These are phyloP conservation scores for Draba incana DNA, from an alignment of 345 rosid genomes.

Conservation along the genomic window DNA sequence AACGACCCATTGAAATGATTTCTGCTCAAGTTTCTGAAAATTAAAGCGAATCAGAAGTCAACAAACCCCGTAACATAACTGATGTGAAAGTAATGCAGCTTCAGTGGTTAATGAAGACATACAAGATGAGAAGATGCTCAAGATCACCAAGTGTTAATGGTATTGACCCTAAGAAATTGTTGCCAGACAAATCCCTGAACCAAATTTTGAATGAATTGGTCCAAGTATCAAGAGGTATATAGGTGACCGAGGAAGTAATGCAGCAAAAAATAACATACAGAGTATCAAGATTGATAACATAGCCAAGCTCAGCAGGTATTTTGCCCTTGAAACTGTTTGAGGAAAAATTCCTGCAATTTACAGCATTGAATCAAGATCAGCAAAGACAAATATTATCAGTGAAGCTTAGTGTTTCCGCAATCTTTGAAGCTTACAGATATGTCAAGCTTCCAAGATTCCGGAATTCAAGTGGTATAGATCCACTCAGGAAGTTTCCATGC, in stretches of 20 bases:
- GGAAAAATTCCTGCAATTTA: conserved; percentile 73
- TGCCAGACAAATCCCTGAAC: conserved; percentile 82
- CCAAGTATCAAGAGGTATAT: background rate
- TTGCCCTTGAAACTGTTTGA: conserved; percentile 71
- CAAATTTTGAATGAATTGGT: conserved; percentile 5
- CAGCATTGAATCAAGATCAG: background rate
- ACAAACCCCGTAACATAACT: background rate
- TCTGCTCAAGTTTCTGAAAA: conserved; percentile 65
- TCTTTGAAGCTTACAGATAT: conserved; percentile 59
- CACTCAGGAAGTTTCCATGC: conserved; percentile 74
- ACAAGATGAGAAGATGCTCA: conserved; percentile 94
- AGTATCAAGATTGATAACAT: conserved; percentile 81
- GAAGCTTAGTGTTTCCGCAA: background rate
- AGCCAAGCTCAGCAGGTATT: conserved; percentile 80
- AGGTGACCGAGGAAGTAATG: background rate
- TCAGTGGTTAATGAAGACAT: conserved; percentile 28
- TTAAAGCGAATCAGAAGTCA: conserved; percentile 5
- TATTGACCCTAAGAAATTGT: conserved; percentile 69
- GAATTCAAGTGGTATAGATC: conserved; percentile 75
- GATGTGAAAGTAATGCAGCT: background rate
- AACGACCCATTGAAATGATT: conserved; percentile 64
- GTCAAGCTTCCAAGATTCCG: conserved; percentile 81
- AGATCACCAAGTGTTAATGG: conserved; percentile 88
- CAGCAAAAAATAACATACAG: conserved; percentile 50
- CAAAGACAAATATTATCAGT: background rate